Conservation (phyloP, 768 basidiomycete genomes). For the Sporobolomyces roseus region DNA sequence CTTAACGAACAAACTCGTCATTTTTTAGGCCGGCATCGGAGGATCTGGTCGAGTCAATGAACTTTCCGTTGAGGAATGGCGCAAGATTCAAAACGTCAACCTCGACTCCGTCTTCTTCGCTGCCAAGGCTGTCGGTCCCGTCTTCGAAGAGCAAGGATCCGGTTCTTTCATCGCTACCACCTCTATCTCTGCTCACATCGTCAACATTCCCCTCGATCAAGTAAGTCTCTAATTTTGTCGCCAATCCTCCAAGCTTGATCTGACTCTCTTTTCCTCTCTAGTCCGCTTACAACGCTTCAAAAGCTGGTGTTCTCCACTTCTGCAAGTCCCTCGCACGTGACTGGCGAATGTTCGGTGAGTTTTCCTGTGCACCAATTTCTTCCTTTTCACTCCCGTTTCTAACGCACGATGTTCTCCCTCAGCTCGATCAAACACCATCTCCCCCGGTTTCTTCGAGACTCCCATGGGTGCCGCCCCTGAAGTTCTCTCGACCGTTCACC, state of each 20-base stretch:
- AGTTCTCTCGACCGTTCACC: constrained; percentile 25
- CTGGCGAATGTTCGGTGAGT: constrained; percentile 44
- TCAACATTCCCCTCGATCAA: constrained; percentile 28
- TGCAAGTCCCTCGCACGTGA: constrained; percentile 48
- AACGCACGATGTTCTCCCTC: neutral
- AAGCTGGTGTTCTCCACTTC: constrained; percentile 48
- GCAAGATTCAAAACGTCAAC: constrained; percentile 28
- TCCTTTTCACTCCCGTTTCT: neutral
- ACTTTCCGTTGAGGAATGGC: constrained; percentile 29
- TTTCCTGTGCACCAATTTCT: neutral
- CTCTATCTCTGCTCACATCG: constrained; percentile 40
- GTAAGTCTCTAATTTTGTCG: constrained; percentile 4
- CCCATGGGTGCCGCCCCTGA: constrained; percentile 35
- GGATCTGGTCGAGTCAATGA: constrained; percentile 31
- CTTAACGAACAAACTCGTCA: neutral
- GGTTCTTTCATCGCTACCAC: constrained; percentile 43
- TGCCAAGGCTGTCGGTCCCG: constrained; percentile 32
- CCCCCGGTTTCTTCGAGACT: constrained; percentile 37
- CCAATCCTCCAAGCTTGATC: no score
- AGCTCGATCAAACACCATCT: constrained; percentile 39
- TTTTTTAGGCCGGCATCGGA: neutral
- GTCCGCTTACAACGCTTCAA: constrained; percentile 47
- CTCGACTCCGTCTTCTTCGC: constrained; percentile 35
- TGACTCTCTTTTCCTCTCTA: neutral
- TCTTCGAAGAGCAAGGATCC: constrained; percentile 43